Evolutionary conservation across 139 green algal species (phyloP), one percentile per base, ranked within the genome.

Genomic region (Micractinium conductrix): DNA sequence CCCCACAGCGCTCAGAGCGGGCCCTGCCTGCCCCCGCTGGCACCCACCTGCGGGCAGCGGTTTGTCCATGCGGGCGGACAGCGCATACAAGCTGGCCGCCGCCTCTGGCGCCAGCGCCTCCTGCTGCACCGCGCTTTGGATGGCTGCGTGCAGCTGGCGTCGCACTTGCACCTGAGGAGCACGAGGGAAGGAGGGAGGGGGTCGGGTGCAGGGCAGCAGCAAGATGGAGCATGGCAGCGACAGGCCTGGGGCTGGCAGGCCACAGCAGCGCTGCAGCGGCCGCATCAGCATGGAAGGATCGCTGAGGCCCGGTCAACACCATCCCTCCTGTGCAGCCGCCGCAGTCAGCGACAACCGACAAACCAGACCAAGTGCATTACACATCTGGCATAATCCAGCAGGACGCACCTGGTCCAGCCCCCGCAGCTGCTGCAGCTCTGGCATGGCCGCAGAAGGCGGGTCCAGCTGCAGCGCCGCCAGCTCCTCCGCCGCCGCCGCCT

Each of bases 41-140:
- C 68, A 21, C 63, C 37, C 21, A 74, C 70, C 70, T 16, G 78
- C 62, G 10, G 90, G 55, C 22, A 95, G 76, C 33, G 91, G 91
- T n/a, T 84, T 65, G 62, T 93, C 91, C 14, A 94, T 43, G 17
- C 79, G 50, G n/a, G 86, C 83, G 6, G 83, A 78, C 44, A 94
- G 72, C 22, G 91, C 89, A 75, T 92, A 94, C 58, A 94, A 82
- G 78, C 21, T 40, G 30, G 80, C 71, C 3, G 75, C 75, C 2
- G 78, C 78, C 60, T 74, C 43, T 21, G 63, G 78, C 14, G 9
- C 62, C 62, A 74, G 28, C 43, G 9, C 22, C 42, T 63, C 78
- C 42, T 63, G 26, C 14, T 33, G 42, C 62, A 84, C 62, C 78
- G n/a, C 78, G 62, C 42, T 42, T 28, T 42, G 60, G 35, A 74